phyloP scores from a whole-genome alignment of 2,329 filamentous ascomycete species.

The Claviceps sp. region DNA sequence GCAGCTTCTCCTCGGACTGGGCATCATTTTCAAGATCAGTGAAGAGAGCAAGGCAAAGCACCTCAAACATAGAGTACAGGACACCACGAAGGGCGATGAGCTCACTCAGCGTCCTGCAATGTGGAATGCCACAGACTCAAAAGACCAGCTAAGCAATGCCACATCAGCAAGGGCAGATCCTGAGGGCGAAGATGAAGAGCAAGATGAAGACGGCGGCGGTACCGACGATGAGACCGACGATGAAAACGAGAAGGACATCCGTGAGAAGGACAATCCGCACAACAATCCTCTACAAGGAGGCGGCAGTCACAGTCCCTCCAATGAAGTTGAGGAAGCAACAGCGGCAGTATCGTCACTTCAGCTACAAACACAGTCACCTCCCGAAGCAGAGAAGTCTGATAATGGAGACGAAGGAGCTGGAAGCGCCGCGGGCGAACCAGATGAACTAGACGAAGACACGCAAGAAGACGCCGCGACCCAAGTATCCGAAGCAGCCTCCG shows the following conservation, averaged over 20 bases:
- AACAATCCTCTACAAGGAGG: slow-evolving; percentile 25
- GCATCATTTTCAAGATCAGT: slow-evolving; percentile 75
- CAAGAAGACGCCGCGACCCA: slow-evolving; percentile 7
- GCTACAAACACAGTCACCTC: slow-evolving; percentile 9
- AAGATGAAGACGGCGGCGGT: slow-evolving; percentile 10
- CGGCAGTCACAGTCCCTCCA: slow-evolving; percentile 10
- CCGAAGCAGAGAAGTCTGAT: not conserved
- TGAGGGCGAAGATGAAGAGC: slow-evolving; percentile 13
- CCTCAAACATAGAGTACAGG: slow-evolving; percentile 46
- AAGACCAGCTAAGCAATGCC: slow-evolving; percentile 4
- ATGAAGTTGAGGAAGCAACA: slow-evolving; percentile 14
- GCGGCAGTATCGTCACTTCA: slow-evolving; percentile 14
- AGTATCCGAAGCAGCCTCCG: slow-evolving; percentile 10
- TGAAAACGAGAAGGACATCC: slow-evolving; percentile 6
- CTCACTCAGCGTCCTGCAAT: slow-evolving; percentile 5
- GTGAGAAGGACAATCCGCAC: slow-evolving; percentile 16
- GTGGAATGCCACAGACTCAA: slow-evolving; percentile 8
- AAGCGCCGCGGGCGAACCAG: not conserved
- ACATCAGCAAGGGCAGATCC: slow-evolving; percentile 15
- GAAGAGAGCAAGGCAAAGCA: slow-evolving; percentile 76
- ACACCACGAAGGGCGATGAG: slow-evolving; percentile 9
- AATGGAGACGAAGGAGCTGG: not conserved
- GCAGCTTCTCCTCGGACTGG: slow-evolving; percentile 77
- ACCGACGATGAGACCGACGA: slow-evolving; percentile 18
- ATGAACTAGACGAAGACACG: slow-evolving; percentile 7